These are phyloP conservation scores for Trichoderma atrobrunneum DNA, from an alignment of 2,329 filamentous ascomycete genomes.

Conservation along the genomic window DNA sequence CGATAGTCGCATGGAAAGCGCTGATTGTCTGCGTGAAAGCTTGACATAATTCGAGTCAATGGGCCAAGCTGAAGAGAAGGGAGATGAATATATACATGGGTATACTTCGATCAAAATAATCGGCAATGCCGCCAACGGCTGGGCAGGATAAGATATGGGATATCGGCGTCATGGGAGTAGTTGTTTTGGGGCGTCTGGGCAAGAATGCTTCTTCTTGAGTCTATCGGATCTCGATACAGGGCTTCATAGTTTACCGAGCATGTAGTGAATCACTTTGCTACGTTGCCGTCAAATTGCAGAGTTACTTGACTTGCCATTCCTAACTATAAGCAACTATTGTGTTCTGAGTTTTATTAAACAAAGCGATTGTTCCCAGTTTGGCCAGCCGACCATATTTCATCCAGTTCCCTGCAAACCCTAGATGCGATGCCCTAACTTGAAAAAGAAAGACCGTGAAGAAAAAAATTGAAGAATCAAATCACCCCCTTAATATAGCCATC, in stretches of 20 bases:
- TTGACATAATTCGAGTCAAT: neutral
- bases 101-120: neutral
- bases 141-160: neutral
- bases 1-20: neutral
- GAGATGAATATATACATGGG: neutral
- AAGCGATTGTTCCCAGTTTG: neutral
- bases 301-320: neutral
- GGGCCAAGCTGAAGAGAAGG: neutral
- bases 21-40: neutral
- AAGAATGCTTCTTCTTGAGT: neutral
- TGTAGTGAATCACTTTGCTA: neutral
- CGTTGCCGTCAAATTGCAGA: neutral
- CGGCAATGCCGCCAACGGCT: neutral
- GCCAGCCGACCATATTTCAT: neutral
- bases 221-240: neutral
- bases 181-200: slow-evolving; percentile 12
- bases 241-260: neutral
- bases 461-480: neutral
- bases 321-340: neutral
- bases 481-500: neutral
- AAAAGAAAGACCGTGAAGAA: neutral
- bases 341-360: neutral
- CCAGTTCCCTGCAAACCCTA: neutral
- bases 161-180: slow-evolving; percentile 2
- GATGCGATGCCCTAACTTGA: neutral